Conservation (phyloP, 495 filamentous ascomycete species). For the Podospora pseudoanserina region DNA sequence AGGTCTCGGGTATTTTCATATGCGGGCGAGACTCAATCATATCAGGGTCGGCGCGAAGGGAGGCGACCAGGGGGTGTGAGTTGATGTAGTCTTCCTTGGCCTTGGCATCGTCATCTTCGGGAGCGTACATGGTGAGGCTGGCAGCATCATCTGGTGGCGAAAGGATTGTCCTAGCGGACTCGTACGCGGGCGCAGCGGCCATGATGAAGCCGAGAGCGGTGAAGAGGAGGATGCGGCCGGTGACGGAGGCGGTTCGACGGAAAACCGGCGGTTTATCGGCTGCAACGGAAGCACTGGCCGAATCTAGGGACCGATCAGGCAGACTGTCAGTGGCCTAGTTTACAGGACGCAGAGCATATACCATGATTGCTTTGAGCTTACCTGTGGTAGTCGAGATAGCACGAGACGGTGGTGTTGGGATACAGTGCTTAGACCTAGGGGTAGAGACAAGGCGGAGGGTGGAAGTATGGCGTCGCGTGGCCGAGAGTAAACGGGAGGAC, state of each 20-base stretch:
- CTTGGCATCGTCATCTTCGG: conserved; percentile 56
- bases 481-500: conserved; percentile 20
- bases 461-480: conserved; percentile 13
- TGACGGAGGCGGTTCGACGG: conserved; percentile 30
- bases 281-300: background rate
- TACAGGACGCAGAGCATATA: background rate
- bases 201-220: conserved; percentile 53
- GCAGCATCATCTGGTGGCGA: conserved; percentile 66
- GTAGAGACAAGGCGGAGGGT: background rate
- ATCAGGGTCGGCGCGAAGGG: conserved; percentile 62
- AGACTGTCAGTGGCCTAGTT: conserved; percentile 1
- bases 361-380: background rate
- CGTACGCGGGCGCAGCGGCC: conserved; percentile 46
- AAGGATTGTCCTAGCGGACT: conserved; percentile 45
- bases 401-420: conserved; percentile 9
- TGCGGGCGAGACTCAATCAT: conserved; percentile 81
- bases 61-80: conserved; percentile 64
- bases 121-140: conserved; percentile 61
- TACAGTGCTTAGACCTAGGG: background rate
- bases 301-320: background rate
- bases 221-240: conserved; percentile 41
- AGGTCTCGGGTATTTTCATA: conserved; percentile 67
- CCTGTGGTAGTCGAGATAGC: conserved; percentile 16
- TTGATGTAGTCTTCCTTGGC: conserved; percentile 70
- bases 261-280: conserved; percentile 20